Base-by-base conservation (phyloP, 768 basidiomycete genomes). In the Leccinum obscurum region DNA sequence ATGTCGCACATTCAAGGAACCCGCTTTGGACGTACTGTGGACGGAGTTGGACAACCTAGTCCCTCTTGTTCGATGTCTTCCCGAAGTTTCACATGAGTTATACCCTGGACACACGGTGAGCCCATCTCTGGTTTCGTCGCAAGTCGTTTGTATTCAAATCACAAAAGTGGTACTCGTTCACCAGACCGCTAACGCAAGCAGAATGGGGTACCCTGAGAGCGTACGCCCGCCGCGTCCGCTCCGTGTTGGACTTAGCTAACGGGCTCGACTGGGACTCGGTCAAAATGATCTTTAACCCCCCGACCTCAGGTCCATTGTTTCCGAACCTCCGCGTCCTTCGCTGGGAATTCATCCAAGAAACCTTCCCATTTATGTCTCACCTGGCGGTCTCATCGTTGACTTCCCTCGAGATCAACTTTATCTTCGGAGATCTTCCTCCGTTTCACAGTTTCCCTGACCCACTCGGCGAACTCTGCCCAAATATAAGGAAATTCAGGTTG, bases 391-490 rank as follows among this genome's bases (percentile, higher is more conserved):
- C 55, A 4, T 51, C 62, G 13, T 30, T 67, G 14, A 68, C 63
- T 4, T 67, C 66, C 24, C 59, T 68, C 50, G 63, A 68, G 11
- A 65, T 68, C 44, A 59, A 67, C 17, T 65, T 66, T 32, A 59
- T 66, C 14, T 64, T 64, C 14, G 65, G 66, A 9, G 66, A 67
- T 14, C 30, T 53, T 13, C 66, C 66, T 22, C 39, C 66, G 3
- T 65, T 67, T 20, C 66, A 56, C 32, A 67, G 53, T 26, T 64
- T 64, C 46, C 66, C 66, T 6, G 35, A n/a, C 9, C 55, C 66
- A 17, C 66, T 67, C n/a, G 55, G 58, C 6, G 56, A 60, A 15
- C 60, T 67, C 46, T 39, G 66, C 50, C 26, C 66, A 28, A 60
- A 62, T 34, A 48, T 67, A 3, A 57, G 54, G 50, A 54, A 7